Evolutionary conservation across 2,329 filamentous ascomycete genomes (phyloP).

Genomic region (Leptographium lundbergii): DNA sequence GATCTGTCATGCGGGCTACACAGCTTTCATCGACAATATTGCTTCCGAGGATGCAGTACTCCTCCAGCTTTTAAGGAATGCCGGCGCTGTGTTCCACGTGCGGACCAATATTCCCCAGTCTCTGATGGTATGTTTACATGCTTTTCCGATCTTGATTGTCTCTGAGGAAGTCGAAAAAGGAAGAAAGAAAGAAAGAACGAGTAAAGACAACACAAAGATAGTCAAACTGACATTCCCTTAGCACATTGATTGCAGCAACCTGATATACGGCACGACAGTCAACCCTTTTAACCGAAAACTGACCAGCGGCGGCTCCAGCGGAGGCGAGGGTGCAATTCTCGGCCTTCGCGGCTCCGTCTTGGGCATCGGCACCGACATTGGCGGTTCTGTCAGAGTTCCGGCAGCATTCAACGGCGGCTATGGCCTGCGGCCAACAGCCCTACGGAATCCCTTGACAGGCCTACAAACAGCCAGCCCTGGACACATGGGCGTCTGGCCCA

Average conservation of each 20-base stretch:
- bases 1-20: neutral
- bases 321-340: slow-evolving; percentile 22
- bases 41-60: neutral
- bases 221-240: neutral
- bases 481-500: slow-evolving; percentile 23
- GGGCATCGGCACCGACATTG: slow-evolving; percentile 34
- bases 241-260: slow-evolving; percentile 18
- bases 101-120: slow-evolving; percentile 15
- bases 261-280: slow-evolving; percentile 20
- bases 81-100: slow-evolving; percentile 16
- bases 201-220: no score
- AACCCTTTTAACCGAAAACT: slow-evolving; percentile 22
- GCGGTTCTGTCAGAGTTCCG: slow-evolving; percentile 14
- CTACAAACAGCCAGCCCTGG: slow-evolving; percentile 14
- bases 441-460: slow-evolving; percentile 45
- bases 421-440: slow-evolving; percentile 17
- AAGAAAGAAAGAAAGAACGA: neutral
- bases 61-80: slow-evolving; percentile 14
- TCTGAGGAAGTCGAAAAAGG: neutral
- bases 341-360: slow-evolving; percentile 18
- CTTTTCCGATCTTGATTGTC: no score
- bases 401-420: slow-evolving; percentile 18
- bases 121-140: slow-evolving; percentile 6
- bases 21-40: neutral
- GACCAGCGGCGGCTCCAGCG: slow-evolving; percentile 21